Evolutionary conservation across 768 basidiomycete genomes (phyloP), one percentile per base, ranked within the genome.

Genomic region (Leccinum variicolor): DNA sequence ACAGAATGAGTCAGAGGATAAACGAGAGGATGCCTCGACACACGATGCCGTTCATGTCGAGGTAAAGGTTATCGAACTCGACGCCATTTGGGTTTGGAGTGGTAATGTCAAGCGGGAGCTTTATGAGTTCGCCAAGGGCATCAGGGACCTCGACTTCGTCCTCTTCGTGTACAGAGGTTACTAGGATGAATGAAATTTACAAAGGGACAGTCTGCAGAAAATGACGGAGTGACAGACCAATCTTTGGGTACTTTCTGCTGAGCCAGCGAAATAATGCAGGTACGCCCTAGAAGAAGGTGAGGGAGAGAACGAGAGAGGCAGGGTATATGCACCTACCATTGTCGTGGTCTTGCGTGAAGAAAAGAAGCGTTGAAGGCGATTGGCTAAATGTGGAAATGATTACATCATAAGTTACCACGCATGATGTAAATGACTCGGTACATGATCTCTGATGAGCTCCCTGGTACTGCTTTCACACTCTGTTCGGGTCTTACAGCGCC

Each of bases 41-140:
- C 88, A 93, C 97, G 72, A 98, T 98, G 63, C 93, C 97, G 72
- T 99, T 99, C 97, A 99, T 98, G 71, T 99, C 96, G 45, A 99
- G 80, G 73, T 99, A 99, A 48, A 99, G 78, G 72, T 92, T 94
- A 76, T 99, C 97, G 64, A 95, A 93, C 76, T 99, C 97, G 57
- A 81, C 78, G 25, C 89, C 93, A 71, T 99, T 99, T n/a, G 97
- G 97, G 73, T 99, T 99, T 31, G 90, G 81, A 36, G 76, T 69
- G 29, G 83, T 76, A 61, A 90, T 92, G 72, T 94, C 89, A 47
- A 96, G 75, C 10, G 94, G 94, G 55, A 92, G 79, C 31, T 80
- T 77, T 52, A 91, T 77, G 26, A 79, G 80, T 68, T 84, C 75
- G 62, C 89, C 94, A 58, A 86, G 79, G 55, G 81, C 83, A 63